Base-by-base conservation (phyloP, 2,329 filamentous ascomycete genomes). In the Monilinia laxa region DNA sequence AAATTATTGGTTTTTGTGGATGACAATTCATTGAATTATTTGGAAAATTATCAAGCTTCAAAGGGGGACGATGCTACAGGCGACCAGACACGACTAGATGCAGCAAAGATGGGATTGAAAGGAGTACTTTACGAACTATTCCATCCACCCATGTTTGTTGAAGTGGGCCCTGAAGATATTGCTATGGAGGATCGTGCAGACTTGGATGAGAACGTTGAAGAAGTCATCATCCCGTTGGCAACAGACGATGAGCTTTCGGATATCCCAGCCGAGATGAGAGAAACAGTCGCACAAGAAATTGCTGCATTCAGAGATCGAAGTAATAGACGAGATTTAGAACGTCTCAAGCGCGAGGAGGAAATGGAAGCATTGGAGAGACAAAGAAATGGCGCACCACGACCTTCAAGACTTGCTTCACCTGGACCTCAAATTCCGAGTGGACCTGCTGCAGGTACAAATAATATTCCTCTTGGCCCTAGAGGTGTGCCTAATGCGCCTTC, bases 261-360 rank as follows among this genome's bases (percentile, higher is more conserved):
- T 74, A 97, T 99, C 58, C 95, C 95, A 0, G 90, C 92, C 0
- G 95, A 98, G 76, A 96, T 97, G 92, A 89, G 95, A 31, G 95
- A 96, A 76, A 93, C 92, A 0, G 95, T 99, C 20, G 92, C 95
- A 0, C 90, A 90, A 67, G 96, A 99, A 77, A 99, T 99, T 74
- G 89, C 92, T 0, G 91, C 93, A 0, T 99, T 99, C 81, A 86
- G 95, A 71, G 95, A 99, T 71, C 86, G 94, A 25, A 97, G 94
- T 72, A 97, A 88, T 68, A 87, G 90, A 69, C 85, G 94, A 51
- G 95, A 99, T 75, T 81, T 96, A 75, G 95, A 99, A 78, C 90
- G 95, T 4, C 80, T 97, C 47, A 88, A 89, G 75, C 84, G 90
- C 55, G 95, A 99, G 78, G 95, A 99, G 76, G 94, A 98, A 76